Evolutionary conservation across 345 rosid species (phyloP), one percentile per base, ranked within the genome.

Genomic region (Nasturtium officinale): DNA sequence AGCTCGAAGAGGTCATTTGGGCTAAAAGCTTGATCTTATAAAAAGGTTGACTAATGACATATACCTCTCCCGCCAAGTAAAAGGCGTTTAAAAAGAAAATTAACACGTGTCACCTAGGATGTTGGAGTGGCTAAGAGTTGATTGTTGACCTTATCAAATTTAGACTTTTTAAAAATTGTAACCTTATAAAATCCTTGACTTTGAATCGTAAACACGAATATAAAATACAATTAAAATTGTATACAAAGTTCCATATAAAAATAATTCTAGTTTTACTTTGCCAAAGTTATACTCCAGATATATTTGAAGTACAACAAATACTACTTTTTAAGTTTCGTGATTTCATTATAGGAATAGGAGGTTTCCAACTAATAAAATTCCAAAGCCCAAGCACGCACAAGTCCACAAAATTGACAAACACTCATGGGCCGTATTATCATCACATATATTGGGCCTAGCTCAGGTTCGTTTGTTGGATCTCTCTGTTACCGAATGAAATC

Each of bases 31-130:
- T 23, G 25, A 23, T 23, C 25, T 23, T 25, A 3, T 47, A 11
- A 71, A 71, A 51, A 38, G 68, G 75, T 51, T 50, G 75, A 71
- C 52, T 26, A 51, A 38, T 51, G 61, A 51, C 53, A 15, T 28
- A 11, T 37, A 45, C 47, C 77, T 55, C 63, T 73, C 69, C 70
- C 48, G 64, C 64, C 64, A 65, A 54, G 64, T 64, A 43, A 53
- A 72, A 73, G 77, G 28, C 64, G 48, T 54, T 72, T 13, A 26
- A 25, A 61, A 9, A 6, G 25, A 23, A 63, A 54, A 10, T 26
- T 64, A 20, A 11, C 56, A 63, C 54, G 46, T 72, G 76, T 72
- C 67, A 51, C 70, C 53, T 52, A 54, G 4, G 26, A 53, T 53
- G 55, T 52, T 23, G 77, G 77, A 62, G 25, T 21, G 23, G 30